Percentiles rank a stretch among this genome's conserved stretches.
Conservation (phyloP, 345 rosid species). For the Citrus medica region DNA sequence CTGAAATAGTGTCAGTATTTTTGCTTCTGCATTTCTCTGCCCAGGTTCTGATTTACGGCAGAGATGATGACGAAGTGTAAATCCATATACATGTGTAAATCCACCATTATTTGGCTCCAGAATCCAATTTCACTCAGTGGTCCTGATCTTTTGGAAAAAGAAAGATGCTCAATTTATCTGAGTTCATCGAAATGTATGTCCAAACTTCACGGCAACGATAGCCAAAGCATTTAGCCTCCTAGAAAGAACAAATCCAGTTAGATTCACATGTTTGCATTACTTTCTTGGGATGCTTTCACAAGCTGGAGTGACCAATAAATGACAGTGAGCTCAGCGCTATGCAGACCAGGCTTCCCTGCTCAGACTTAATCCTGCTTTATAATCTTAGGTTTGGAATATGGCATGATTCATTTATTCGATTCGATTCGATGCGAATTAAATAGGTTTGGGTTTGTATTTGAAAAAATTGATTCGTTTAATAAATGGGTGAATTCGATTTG, state of each 20-base stretch:
- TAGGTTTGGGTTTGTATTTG: no score
- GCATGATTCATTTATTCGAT: no score
- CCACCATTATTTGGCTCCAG: neutral
- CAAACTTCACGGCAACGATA: neutral
- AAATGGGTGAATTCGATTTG: no score
- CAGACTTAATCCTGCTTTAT: neutral
- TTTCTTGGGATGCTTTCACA: neutral
- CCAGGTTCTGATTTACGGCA: conserved; percentile 23
- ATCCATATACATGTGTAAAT: neutral
- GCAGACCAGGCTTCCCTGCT: conserved; percentile 6
- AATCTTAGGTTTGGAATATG: no score
- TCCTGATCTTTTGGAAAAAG: conserved; percentile 18
- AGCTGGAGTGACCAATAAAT: neutral
- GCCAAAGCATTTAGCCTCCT: neutral
- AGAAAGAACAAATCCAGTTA: conserved; percentile 4
- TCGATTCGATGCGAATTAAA: no score
- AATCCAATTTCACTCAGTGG: conserved; percentile 21
- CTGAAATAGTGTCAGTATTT: conserved; percentile 23
- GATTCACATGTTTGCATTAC: conserved; percentile 20
- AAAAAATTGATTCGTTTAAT: no score
- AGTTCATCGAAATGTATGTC: neutral
- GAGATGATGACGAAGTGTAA: conserved; percentile 5
- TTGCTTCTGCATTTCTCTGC: conserved; percentile 23
- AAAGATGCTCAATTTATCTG: neutral
- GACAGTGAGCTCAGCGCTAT: conserved; percentile 10